Evolutionary conservation across 179 eudicot genomes (phyloP).

Genomic region (Camellia oleifera): DNA sequence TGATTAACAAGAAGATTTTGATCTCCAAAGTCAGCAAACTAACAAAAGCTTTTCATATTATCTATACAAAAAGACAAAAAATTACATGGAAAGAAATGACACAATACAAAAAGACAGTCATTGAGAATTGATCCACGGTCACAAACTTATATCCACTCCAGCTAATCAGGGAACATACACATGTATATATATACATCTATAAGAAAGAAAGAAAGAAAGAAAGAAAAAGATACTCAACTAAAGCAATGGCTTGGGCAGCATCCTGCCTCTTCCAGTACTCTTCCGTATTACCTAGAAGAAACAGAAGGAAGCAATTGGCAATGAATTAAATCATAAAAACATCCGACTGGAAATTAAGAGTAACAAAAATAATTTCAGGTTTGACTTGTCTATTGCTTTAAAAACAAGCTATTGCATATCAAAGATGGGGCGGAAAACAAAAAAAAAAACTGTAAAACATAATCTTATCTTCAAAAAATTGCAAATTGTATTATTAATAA

Average conservation of each 20-base stretch:
- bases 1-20: not conserved
- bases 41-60: not conserved
- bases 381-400: not conserved
- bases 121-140: not conserved
- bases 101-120: not conserved
- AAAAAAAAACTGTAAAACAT: not conserved
- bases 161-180: not conserved
- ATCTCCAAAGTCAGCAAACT: not conserved
- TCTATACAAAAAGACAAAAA: not conserved
- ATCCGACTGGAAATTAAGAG: not conserved
- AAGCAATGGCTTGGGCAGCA: conserved; percentile 84
- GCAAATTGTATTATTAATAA: not conserved
- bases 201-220: not conserved
- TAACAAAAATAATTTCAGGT: not conserved
- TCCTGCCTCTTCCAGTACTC: conserved; percentile 77
- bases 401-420: not conserved
- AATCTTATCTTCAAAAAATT: too few species aligned
- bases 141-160: not conserved
- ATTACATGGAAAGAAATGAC: not conserved
- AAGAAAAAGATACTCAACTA: conserved; percentile 40
- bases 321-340: not conserved
- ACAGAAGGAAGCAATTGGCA: not conserved
- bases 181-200: not conserved
- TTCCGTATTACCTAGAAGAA: conserved; percentile 60
- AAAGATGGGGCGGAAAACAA: not conserved